Percentiles rank a stretch among this genome's conserved stretches.
Conservation (phyloP, 192 early-diverging fungal species). For the Linnemannia schmuckeri region DNA sequence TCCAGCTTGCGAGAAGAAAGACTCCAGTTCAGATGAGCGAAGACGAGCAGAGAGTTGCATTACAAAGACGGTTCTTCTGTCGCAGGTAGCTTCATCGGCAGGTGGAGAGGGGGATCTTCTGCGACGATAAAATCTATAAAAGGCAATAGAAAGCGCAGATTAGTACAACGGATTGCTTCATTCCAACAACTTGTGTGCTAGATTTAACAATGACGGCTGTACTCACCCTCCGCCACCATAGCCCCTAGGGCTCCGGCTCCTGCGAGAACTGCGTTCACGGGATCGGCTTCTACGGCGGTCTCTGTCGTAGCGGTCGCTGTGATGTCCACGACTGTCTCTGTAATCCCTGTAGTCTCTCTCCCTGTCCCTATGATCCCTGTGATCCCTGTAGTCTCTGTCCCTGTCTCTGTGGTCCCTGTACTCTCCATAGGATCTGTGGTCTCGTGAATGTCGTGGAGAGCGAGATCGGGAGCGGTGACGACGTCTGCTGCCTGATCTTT, state of each 20-base stretch:
- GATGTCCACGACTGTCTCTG: conserved; percentile 42
- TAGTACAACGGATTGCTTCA: background rate
- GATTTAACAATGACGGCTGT: conserved; percentile 4
- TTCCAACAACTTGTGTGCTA: conserved; percentile 3
- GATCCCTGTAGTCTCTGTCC: conserved; percentile 30
- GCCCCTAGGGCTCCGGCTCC: conserved; percentile 41
- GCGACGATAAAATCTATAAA: conserved; percentile 36
- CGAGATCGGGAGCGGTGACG: conserved; percentile 63
- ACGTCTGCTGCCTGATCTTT: conserved; percentile 39
- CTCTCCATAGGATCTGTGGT: conserved; percentile 35
- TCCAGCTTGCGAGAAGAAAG: conserved; percentile 87
- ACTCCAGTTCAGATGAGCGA: conserved; percentile 82
- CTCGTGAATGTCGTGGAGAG: conserved; percentile 53
- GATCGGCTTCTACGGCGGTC: conserved; percentile 43
- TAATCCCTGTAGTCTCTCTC: conserved; percentile 59
- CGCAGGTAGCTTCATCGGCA: conserved; percentile 83
- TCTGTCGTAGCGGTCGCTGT: conserved; percentile 50
- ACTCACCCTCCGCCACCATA: conserved; percentile 30
- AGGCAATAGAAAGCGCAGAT: background rate
- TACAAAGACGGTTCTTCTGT: conserved; percentile 94
- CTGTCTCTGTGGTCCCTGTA: conserved; percentile 40
- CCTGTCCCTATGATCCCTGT: conserved; percentile 51
- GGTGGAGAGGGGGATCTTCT: conserved; percentile 75
- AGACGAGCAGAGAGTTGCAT: conserved; percentile 91
- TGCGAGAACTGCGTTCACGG: conserved; percentile 36